These are phyloP conservation scores for Mortierella alpina DNA, from an alignment of 192 early-diverging fungal species.

Conservation along the genomic window DNA sequence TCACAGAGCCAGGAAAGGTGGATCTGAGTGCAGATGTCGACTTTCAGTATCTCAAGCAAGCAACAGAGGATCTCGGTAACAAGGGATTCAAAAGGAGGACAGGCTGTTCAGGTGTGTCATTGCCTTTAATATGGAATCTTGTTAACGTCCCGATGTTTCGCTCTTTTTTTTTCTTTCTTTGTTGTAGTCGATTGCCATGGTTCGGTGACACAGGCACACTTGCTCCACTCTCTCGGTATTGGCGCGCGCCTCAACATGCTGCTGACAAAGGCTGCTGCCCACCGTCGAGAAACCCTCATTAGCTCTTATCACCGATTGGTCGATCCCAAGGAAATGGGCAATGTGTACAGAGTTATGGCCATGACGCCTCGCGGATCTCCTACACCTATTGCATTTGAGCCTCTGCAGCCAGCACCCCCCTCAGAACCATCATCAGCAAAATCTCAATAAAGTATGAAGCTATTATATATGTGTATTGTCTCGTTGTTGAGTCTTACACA, in stretches of 20 bases:
- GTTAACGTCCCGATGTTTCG: not conserved
- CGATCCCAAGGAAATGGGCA: slow-evolving; percentile 84
- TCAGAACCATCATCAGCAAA: not conserved
- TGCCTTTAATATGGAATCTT: not conserved
- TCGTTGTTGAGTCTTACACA: not conserved
- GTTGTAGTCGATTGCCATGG: slow-evolving; percentile 69
- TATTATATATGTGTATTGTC: not conserved
- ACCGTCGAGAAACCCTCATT: slow-evolving; percentile 71
- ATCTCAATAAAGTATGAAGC: not conserved
- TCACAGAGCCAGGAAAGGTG: slow-evolving; percentile 83
- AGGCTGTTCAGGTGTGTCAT: not conserved
- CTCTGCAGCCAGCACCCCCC: slow-evolving; percentile 1
- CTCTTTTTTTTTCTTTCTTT: slow-evolving; percentile 16
- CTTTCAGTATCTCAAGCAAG: slow-evolving; percentile 79
- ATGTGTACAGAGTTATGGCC: slow-evolving; percentile 85
- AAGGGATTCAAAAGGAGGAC: slow-evolving; percentile 19
- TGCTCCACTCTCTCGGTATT: slow-evolving; percentile 87
- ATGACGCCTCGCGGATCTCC: slow-evolving; percentile 58
- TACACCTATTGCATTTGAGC: slow-evolving; percentile 41
- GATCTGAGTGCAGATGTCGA: slow-evolving; percentile 96
- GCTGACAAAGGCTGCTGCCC: slow-evolving; percentile 63
- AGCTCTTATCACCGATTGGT: slow-evolving; percentile 79
- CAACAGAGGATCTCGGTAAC: slow-evolving; percentile 57
- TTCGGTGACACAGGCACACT: slow-evolving; percentile 82
- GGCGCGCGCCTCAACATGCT: slow-evolving; percentile 76